phyloP scores from a whole-genome alignment of 2,329 filamentous ascomycete genomes.

The Colletotrichum sp. region DNA sequence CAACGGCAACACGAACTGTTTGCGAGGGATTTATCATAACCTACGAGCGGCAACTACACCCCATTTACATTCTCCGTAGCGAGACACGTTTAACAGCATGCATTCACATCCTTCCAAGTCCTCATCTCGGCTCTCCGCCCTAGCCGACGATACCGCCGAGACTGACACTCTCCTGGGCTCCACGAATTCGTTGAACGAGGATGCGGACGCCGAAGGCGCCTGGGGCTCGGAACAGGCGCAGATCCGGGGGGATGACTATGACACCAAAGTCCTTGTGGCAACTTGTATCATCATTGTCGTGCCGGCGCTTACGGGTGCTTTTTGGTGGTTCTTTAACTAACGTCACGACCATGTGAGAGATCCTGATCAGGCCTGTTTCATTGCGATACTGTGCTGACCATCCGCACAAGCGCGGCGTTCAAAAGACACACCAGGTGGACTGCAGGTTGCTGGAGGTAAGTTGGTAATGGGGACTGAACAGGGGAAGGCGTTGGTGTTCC shows the following conservation, averaged over 20 bases:
- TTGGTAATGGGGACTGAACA: rapidly evolving
- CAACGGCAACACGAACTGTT: not conserved
- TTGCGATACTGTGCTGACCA: not conserved
- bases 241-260: not conserved
- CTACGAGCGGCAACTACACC: not conserved
- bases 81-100: not conserved
- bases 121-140: not conserved
- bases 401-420: not conserved
- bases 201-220: not conserved
- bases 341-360: rapidly evolving
- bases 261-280: not conserved
- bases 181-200: not conserved
- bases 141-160: not conserved
- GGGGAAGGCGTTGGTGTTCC: not conserved
- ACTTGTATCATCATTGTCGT: not conserved
- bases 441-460: not conserved
- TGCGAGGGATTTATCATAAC: not conserved
- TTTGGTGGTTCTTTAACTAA: not conserved
- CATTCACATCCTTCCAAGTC: not conserved
- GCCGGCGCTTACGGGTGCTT: not conserved
- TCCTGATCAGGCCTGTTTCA: not conserved
- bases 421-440: not conserved
- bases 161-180: not conserved
- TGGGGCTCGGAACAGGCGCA: not conserved
- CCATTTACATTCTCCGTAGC: not conserved